Evolutionary conservation across 176 grass and related monocot species (phyloP).

Genomic region (Elaeis guineensis): DNA sequence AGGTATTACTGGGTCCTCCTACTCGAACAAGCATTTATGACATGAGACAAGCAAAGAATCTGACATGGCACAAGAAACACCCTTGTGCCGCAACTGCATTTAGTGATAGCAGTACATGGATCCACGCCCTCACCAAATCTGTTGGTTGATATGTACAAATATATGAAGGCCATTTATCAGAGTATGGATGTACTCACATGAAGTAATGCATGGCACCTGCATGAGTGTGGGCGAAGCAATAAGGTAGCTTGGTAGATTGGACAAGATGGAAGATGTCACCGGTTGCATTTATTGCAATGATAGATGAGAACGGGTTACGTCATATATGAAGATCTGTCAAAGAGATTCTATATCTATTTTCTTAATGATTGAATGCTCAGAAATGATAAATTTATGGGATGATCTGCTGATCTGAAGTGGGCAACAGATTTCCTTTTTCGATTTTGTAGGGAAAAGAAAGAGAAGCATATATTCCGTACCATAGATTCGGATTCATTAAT

Average conservation of each 20-base stretch:
- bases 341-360: slow-evolving; percentile 47
- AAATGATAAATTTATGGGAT: slow-evolving; percentile 13
- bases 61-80: slow-evolving; percentile 30
- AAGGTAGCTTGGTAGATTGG: slow-evolving; percentile 31
- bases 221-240: too few relatives aligned
- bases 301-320: slow-evolving; percentile 26
- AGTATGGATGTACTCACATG: too few relatives aligned
- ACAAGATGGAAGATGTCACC: slow-evolving; percentile 25
- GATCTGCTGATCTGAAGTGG: slow-evolving; percentile 16
- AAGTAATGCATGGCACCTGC: too few relatives aligned
- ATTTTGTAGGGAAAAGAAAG: not conserved
- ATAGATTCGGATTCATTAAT: slow-evolving; percentile 1
- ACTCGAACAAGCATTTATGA: slow-evolving; percentile 6
- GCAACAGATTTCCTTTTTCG: not conserved
- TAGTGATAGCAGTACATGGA: slow-evolving; percentile 10
- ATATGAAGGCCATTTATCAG: too few relatives aligned
- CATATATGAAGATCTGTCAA: slow-evolving; percentile 36
- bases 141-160: too few relatives aligned
- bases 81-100: slow-evolving; percentile 25
- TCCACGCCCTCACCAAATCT: not conserved
- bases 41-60: slow-evolving; percentile 20
- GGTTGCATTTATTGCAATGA: slow-evolving; percentile 49
- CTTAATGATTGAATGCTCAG: slow-evolving; percentile 47
- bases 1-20: slow-evolving; percentile 1
- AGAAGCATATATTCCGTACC: slow-evolving; percentile 17